Evolutionary conservation across 2,329 filamentous ascomycete genomes (phyloP).

Genomic region (Leptographium lundbergii): DNA sequence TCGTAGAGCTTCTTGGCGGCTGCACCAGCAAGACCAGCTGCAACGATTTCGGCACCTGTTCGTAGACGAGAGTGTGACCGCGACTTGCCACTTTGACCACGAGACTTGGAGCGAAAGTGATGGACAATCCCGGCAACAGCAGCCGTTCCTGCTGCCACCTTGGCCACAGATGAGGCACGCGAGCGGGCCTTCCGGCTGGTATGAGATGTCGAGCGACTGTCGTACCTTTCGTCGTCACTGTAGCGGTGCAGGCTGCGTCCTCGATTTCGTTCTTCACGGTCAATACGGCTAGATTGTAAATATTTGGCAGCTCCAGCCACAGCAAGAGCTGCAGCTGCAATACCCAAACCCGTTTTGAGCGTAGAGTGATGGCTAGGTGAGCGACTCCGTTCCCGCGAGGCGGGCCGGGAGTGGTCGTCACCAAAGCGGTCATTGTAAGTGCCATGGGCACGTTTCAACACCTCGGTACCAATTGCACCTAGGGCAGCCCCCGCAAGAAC

Average conservation of each 20-base stretch:
- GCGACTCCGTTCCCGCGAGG: conserved; percentile 23
- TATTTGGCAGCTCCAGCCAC: conserved; percentile 55
- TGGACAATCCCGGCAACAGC: conserved; percentile 46
- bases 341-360: conserved; percentile 48
- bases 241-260: conserved; percentile 40
- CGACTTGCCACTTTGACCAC: conserved; percentile 20
- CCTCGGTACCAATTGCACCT: conserved; percentile 50
- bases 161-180: conserved; percentile 37
- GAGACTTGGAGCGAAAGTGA: conserved; percentile 43
- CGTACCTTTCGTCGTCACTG: conserved; percentile 20
- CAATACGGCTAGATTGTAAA: conserved; percentile 45
- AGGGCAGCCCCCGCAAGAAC: conserved; percentile 49
- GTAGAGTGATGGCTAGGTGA: conserved; percentile 29
- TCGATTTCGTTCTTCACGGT: conserved; percentile 44
- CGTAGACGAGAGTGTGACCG: conserved; percentile 34
- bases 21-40: conserved; percentile 46
- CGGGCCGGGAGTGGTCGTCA: conserved; percentile 14
- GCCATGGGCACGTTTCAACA: conserved; percentile 45
- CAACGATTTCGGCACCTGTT: conserved; percentile 47
- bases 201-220: conserved; percentile 25
- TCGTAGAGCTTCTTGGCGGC: conserved; percentile 50
- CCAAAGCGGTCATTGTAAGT: conserved; percentile 43
- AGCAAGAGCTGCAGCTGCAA: conserved; percentile 50
- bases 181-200: conserved; percentile 24
- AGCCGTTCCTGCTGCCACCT: conserved; percentile 44